Evolutionary conservation across 306 rosid species (phyloP), one percentile per base, ranked within the genome.

Genomic region (Vigna reflexopilosa): DNA sequence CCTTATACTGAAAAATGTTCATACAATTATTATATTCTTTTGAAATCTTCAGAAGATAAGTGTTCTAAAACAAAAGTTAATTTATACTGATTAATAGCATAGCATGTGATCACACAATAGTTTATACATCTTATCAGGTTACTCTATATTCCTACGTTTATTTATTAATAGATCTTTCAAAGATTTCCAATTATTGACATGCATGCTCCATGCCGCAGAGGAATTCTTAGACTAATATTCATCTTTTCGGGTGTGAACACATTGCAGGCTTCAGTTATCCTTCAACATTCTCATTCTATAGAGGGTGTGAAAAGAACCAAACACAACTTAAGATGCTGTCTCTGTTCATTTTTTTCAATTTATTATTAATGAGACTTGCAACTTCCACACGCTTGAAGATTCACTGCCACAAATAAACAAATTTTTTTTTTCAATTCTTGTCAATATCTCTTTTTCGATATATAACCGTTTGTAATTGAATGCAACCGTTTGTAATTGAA

Each of bases 201-300:
- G 80, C 72, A 68, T 59, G 81, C 26, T 73, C 28, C 83, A 83
- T 79, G 86, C 83, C 55, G 6, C 19, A 16, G 6, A 6, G n/a
- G 16, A 17, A 32, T 57, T 26, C 32, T 2, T 44, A 80, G 6
- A 24, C 20, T 1, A 12, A 12, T 42, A 50, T 59, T 34, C 17
- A 40, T n/a, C 42, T 58, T 65, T 48, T 52, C 45, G n/a, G 45
- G 85, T 81, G 85, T 81, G 87, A 84, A 81, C 85, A 72, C 61
- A n/a, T 30, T 26, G 24, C 73, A 69, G 22, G 26, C 36, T 11
- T 32, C 20, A 34, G 40, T 77, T 81, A 84, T 80, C 73, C 87
- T 72, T 80, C 64, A 9, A 36, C 34, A 22, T 73, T n/a, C 73
- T 59, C 54, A 49, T 20, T 74, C 56, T 48, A 38, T 19, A 57